Percentiles rank a stretch among this genome's conserved stretches.
phyloP scores from a whole-genome alignment of 805 yeast species.

The Groenewaldozyma tartarivorans region DNA sequence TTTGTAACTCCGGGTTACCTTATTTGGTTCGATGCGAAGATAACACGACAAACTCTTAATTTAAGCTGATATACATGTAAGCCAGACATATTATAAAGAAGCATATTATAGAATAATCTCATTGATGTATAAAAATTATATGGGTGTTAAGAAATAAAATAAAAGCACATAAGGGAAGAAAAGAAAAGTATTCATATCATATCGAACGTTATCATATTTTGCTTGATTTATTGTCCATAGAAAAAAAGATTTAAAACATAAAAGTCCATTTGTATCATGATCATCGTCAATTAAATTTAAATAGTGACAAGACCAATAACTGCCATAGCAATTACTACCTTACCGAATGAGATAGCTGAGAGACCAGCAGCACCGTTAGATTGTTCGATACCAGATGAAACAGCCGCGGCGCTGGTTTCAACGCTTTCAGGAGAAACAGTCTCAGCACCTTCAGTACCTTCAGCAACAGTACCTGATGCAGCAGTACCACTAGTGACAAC shows the following conservation, averaged over 20 bases:
- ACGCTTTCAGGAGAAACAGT: neutral
- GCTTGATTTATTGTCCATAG: neutral
- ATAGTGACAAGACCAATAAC: neutral
- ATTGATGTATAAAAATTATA: too few relatives aligned
- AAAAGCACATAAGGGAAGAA: too few relatives aligned
- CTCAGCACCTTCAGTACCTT: neutral
- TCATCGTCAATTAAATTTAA: neutral
- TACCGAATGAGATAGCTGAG: neutral
- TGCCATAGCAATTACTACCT: slow-evolving; percentile 1
- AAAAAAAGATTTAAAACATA: neutral
- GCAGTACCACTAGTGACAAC: too few relatives aligned
- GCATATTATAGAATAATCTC: too few relatives aligned
- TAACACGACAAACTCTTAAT: too few relatives aligned
- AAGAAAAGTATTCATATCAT: too few relatives aligned
- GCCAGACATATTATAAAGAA: too few relatives aligned
- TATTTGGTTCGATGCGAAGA: too few relatives aligned
- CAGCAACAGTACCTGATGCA: neutral
- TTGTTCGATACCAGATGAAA: slow-evolving; percentile 1
- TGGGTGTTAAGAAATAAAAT: too few relatives aligned
- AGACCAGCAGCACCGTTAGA: slow-evolving; percentile 1
- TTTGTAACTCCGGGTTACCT: too few relatives aligned
- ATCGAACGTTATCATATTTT: too few relatives aligned
- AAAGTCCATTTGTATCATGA: neutral
- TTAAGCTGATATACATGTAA: too few relatives aligned
- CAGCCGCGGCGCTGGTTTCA: neutral